Conservation (phyloP, 306 rosid species). For the Acacia crassicarpa region DNA sequence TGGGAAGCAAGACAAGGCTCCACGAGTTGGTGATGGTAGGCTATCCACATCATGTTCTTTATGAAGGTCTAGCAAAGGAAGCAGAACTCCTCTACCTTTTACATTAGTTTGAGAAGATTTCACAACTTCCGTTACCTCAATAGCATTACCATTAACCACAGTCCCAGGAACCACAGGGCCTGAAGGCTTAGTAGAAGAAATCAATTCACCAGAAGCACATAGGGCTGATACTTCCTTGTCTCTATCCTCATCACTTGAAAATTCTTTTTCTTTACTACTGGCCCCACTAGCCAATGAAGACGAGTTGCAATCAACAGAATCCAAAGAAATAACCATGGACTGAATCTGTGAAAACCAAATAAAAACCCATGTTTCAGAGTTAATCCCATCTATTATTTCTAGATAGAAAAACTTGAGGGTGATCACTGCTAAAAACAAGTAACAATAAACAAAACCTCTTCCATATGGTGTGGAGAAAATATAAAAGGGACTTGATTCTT, state of each 20-base stretch:
- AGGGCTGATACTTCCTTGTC: slow-evolving; percentile 32
- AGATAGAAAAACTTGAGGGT: not conserved
- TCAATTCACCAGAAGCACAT: slow-evolving; percentile 35
- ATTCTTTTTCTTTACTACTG: slow-evolving; percentile 37
- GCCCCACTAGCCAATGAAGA: slow-evolving; percentile 24
- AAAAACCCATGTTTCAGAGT: slow-evolving; percentile 36
- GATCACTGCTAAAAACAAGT: slow-evolving; percentile 22
- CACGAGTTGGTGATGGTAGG: slow-evolving; percentile 95
- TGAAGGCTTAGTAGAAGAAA: slow-evolving; percentile 45
- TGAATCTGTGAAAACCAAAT: slow-evolving; percentile 53
- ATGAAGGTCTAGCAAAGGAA: slow-evolving; percentile 92
- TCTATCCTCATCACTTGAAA: slow-evolving; percentile 29
- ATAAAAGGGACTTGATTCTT: slow-evolving; percentile 48
- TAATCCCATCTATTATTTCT: slow-evolving; percentile 26
- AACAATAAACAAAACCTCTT: slow-evolving; percentile 61
- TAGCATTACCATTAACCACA: slow-evolving; percentile 19
- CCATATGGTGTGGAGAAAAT: slow-evolving; percentile 55
- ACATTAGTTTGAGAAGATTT: slow-evolving; percentile 52
- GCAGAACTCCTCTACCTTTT: slow-evolving; percentile 65
- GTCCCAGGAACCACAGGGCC: slow-evolving; percentile 25
- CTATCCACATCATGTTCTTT: slow-evolving; percentile 94
- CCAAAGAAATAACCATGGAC: slow-evolving; percentile 47
- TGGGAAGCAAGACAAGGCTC: slow-evolving; percentile 54
- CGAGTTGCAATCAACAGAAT: slow-evolving; percentile 29
- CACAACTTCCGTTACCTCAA: slow-evolving; percentile 32